These are phyloP conservation scores for Kurtzmaniella quercitrusa DNA, from an alignment of 1,139 yeast species.

Conservation along the genomic window DNA sequence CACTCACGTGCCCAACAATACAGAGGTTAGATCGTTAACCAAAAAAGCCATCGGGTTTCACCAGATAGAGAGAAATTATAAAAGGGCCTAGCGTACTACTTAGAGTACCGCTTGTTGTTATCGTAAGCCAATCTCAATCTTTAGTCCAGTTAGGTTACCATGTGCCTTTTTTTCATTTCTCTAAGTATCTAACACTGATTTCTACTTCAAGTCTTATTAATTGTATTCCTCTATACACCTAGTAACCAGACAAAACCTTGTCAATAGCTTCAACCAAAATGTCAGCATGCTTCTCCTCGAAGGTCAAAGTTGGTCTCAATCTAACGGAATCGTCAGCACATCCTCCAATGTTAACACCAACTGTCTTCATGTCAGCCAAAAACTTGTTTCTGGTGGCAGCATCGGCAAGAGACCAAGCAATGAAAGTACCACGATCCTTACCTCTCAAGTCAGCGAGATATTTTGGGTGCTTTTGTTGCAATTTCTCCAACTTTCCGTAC, in stretches of 20 bases:
- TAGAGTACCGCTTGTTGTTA: too few relatives aligned
- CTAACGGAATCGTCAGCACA: conserved; percentile 73
- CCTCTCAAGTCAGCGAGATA: conserved; percentile 62
- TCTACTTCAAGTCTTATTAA: background rate
- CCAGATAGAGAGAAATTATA: too few relatives aligned
- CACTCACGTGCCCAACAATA: too few relatives aligned
- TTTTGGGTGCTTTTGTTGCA: conserved; percentile 50
- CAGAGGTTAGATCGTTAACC: too few relatives aligned
- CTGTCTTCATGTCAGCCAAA: conserved; percentile 49
- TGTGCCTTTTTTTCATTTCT: too few relatives aligned
- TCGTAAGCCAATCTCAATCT: too few relatives aligned
- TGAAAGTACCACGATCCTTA: conserved; percentile 68
- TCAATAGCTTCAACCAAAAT: conserved; percentile 50
- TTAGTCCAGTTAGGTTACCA: too few relatives aligned
- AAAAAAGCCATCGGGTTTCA: too few relatives aligned
- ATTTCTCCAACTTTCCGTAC: conserved; percentile 45
- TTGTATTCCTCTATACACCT: conserved; percentile 7
- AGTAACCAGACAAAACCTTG: conserved; percentile 39
- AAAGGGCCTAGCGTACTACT: too few relatives aligned
- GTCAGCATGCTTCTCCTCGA: conserved; percentile 75
- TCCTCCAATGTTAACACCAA: conserved; percentile 76
- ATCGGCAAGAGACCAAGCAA: conserved; percentile 68
- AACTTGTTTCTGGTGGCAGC: conserved; percentile 56
- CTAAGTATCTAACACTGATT: too few relatives aligned
- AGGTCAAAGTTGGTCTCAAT: conserved; percentile 71